phyloP scores from a whole-genome alignment of 1,284 basidiomycete genomes.

The Chalciporus sp. region DNA sequence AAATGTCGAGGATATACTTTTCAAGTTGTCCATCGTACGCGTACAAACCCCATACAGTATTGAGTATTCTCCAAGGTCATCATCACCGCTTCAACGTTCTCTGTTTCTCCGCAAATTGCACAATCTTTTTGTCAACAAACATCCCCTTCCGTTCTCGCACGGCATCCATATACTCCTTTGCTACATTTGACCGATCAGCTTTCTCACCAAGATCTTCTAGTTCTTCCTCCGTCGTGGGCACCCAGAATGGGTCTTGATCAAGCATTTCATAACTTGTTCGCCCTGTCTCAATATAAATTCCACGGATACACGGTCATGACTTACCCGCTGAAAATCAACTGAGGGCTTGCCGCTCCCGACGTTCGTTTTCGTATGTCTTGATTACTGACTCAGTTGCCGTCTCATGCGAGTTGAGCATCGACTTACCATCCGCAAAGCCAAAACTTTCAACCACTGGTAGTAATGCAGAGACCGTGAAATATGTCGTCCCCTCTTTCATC shows the following conservation, averaged over 20 bases:
- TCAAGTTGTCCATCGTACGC: not conserved
- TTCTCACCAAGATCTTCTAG: constrained; percentile 97
- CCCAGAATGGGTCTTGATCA: constrained; percentile 98
- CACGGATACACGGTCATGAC: constrained; percentile 22
- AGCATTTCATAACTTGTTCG: constrained; percentile 77
- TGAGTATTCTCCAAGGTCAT: not conserved
- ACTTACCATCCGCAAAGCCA: constrained; percentile 91
- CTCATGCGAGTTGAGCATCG: not conserved
- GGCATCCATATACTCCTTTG: constrained; percentile 90
- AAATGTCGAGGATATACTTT: not conserved
- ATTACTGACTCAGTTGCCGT: constrained; percentile 7
- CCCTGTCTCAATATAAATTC: constrained; percentile 19
- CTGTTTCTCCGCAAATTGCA: constrained; percentile 95
- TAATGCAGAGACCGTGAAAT: constrained; percentile 90
- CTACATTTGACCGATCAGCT: constrained; percentile 92
- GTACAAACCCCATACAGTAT: not conserved
- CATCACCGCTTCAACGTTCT: constrained; percentile 85
- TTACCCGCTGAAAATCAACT: constrained; percentile 94
- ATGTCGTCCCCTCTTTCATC: constrained; percentile 97
- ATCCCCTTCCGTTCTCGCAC: constrained; percentile 94
- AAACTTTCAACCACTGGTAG: constrained; percentile 98
- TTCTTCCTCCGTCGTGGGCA: constrained; percentile 97
- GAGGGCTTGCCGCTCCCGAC: constrained; percentile 95
- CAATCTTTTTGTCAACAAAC: constrained; percentile 91
- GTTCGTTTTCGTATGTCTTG: constrained; percentile 93